Percentiles rank a stretch among this genome's conserved stretches.
phyloP scores from a whole-genome alignment of 2,329 filamentous ascomycete species.

The Apiospora arundinis region DNA sequence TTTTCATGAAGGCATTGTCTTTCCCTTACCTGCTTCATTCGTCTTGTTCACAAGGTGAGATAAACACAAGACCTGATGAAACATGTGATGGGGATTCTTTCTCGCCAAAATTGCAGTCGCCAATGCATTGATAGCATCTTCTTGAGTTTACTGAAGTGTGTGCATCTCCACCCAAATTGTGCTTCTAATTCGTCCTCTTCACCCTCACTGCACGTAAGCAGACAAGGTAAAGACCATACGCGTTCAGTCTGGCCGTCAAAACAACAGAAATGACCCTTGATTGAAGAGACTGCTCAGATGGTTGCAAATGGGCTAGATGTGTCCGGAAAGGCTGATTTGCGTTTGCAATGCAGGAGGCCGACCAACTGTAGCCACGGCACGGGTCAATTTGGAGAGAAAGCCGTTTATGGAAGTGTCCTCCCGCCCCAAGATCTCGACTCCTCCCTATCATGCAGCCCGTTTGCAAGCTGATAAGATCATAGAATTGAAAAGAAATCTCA shows the following conservation, averaged over 20 bases:
- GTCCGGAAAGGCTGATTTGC: background rate
- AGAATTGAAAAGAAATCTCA: background rate
- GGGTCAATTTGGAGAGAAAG: background rate
- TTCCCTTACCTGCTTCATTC: too few species aligned
- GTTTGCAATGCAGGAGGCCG: background rate
- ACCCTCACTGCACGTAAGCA: too few species aligned
- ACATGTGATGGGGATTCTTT: too few species aligned
- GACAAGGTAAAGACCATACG: background rate
- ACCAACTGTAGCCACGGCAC: background rate
- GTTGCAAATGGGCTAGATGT: background rate
- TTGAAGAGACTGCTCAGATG: background rate
- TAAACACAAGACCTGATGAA: too few species aligned
- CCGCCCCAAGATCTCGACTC: background rate
- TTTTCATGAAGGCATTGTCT: too few species aligned
- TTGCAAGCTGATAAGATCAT: background rate
- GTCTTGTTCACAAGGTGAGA: too few species aligned
- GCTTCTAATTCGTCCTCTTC: too few species aligned
- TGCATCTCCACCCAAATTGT: too few species aligned
- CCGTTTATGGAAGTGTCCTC: background rate
- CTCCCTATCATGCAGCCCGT: background rate
- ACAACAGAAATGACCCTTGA: background rate
- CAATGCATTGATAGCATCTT: too few species aligned
- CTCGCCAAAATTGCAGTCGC: too few species aligned
- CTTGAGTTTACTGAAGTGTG: too few species aligned
- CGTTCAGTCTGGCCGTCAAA: background rate